Evolutionary conservation across 2,329 filamentous ascomycete species (phyloP).

Genomic region (Lachnellula willkommii): DNA sequence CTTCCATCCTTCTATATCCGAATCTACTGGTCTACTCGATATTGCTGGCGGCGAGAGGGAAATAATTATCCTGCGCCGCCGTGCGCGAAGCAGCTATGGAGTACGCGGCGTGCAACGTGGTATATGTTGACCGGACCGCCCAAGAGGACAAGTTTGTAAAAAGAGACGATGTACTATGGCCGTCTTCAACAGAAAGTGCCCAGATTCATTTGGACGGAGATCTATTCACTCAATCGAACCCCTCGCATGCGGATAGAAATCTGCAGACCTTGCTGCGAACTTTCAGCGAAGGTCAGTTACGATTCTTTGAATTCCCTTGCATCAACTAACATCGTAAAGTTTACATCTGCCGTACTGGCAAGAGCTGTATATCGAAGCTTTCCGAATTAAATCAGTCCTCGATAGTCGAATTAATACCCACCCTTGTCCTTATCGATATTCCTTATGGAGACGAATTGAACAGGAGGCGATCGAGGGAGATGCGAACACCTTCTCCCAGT

Average conservation of each 20-base stretch:
- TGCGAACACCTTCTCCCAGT: constrained; percentile 29
- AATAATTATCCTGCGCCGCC: constrained; percentile 21
- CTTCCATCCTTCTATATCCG: neutral
- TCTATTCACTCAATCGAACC: constrained; percentile 8
- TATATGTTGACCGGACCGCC: constrained; percentile 39
- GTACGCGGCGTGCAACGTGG: constrained; percentile 39
- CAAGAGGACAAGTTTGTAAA: constrained; percentile 34
- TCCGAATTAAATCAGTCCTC: constrained; percentile 45
- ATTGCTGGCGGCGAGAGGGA: constrained; percentile 21
- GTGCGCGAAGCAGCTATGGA: constrained; percentile 35
- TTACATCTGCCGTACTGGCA: constrained; percentile 47
- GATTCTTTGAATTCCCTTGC: constrained; percentile 3
- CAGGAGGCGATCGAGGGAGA: constrained; percentile 28
- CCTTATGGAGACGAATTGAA: constrained; percentile 36
- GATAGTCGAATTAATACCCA: constrained; percentile 44
- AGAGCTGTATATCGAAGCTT: constrained; percentile 47
- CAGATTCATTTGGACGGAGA: constrained; percentile 12
- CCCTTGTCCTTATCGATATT: constrained; percentile 51
- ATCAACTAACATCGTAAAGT: constrained; percentile 36
- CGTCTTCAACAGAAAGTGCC: constrained; percentile 23
- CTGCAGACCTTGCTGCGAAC: constrained; percentile 43
- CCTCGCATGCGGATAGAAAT: constrained; percentile 41
- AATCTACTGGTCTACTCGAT: constrained; percentile 5
- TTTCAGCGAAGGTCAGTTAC: constrained; percentile 47
- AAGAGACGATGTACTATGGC: constrained; percentile 29